These are phyloP conservation scores for Volvox africanus DNA, from an alignment of 139 green algal genomes.

Conservation along the genomic window DNA sequence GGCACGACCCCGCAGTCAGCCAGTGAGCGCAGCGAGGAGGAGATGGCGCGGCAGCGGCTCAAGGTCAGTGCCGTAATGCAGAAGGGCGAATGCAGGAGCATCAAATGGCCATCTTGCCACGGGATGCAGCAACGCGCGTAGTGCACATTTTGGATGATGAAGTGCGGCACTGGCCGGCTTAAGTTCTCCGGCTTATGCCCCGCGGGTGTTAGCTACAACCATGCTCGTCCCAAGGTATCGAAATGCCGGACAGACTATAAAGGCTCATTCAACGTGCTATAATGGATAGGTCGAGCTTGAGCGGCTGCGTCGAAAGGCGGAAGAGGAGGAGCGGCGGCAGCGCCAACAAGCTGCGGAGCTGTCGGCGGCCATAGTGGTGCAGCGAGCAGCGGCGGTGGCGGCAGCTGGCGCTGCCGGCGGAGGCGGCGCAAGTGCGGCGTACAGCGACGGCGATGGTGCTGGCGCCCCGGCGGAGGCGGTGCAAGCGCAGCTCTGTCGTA, in stretches of 20 bases:
- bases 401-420: neutral
- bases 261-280: neutral
- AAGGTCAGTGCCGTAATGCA: neutral
- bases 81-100: too few relatives aligned
- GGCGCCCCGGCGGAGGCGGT: neutral
- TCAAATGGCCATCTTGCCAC: too few relatives aligned
- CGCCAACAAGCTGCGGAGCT: constrained; percentile 43
- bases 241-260: too few relatives aligned
- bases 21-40: constrained; percentile 62
- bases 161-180: too few relatives aligned
- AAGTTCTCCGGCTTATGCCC: too few relatives aligned
- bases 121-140: too few relatives aligned
- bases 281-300: constrained; percentile 72
- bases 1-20: neutral
- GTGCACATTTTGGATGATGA: too few relatives aligned
- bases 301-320: constrained; percentile 60
- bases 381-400: constrained; percentile 28
- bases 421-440: constrained; percentile 2
- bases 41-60: constrained; percentile 56
- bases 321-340: constrained; percentile 53
- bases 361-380: constrained; percentile 32
- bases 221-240: too few relatives aligned
- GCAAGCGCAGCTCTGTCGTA: constrained; percentile 49
- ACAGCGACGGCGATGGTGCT: neutral
- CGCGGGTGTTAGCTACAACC: too few relatives aligned